phyloP scores from a whole-genome alignment of 2,329 filamentous ascomycete species.

The Aspergillus hiratsukae region DNA sequence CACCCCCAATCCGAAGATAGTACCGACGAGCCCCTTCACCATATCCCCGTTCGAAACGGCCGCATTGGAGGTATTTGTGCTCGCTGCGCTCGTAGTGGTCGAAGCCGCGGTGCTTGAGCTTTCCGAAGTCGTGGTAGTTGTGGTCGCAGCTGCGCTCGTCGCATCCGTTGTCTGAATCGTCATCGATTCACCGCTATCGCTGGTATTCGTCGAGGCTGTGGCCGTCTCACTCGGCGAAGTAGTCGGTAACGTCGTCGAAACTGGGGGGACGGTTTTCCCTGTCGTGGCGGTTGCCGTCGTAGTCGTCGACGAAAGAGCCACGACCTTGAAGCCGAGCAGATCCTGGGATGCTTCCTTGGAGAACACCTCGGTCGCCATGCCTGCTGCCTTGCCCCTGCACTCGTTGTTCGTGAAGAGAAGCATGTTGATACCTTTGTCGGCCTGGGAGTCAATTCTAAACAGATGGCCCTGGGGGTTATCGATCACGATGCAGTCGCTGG shows the following conservation, averaged over 20 bases:
- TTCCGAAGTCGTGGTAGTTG: background rate
- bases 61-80: background rate
- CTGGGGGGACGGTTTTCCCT: background rate
- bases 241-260: background rate
- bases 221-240: background rate
- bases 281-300: background rate
- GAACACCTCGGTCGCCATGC: constrained; percentile 6
- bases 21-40: background rate
- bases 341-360: constrained; percentile 3
- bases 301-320: background rate
- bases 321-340: constrained; percentile 10
- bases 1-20: background rate
- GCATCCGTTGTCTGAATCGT: background rate
- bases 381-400: constrained; percentile 2
- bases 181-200: background rate
- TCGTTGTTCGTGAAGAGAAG: constrained; percentile 8
- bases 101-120: background rate
- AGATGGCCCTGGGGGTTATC: constrained; percentile 9
- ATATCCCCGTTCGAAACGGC: background rate
- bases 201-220: background rate
- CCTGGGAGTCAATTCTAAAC: constrained; percentile 9
- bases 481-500: constrained; percentile 9
- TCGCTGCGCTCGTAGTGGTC: background rate
- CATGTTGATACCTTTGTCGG: constrained; percentile 10
- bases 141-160: background rate